Percentiles rank a stretch among this genome's conserved stretches.
These are phyloP conservation scores for Pleurotus platypus DNA, from an alignment of 768 basidiomycete species.

Conservation along the genomic window DNA sequence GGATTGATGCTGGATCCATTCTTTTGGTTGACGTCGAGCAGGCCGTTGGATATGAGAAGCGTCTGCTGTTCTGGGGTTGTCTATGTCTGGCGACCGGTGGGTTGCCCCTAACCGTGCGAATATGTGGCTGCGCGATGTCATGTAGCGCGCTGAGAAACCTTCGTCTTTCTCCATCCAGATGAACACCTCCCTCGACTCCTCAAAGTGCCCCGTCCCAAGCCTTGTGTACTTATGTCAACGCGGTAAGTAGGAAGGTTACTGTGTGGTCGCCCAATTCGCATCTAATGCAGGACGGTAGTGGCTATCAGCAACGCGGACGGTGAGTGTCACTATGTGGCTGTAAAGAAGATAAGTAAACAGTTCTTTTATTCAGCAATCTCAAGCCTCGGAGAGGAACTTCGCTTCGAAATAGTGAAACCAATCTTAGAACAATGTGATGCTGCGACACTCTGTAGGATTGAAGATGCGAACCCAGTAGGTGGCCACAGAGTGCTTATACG, in stretches of 20 bases:
- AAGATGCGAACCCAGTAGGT: conserved; percentile 68
- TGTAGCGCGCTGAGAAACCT: background rate
- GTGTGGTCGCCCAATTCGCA: background rate
- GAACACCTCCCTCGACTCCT: conserved; percentile 29
- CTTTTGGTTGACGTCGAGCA: conserved; percentile 1
- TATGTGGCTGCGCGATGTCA: background rate
- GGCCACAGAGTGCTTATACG: background rate
- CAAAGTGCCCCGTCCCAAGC: conserved; percentile 47
- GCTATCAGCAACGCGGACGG: conserved; percentile 4
- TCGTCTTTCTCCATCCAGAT: conserved; percentile 17
- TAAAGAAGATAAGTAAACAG: background rate
- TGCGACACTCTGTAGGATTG: conserved; percentile 66
- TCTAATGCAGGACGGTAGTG: background rate
- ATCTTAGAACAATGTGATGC: conserved; percentile 71
- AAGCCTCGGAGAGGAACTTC: conserved; percentile 60
- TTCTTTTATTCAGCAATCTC: conserved; percentile 45
- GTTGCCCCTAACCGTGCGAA: too few relatives aligned
- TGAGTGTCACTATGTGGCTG: conserved; percentile 5
- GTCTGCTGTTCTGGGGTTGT: background rate
- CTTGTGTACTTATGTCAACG: conserved; percentile 72
- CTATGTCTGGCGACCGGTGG: background rate
- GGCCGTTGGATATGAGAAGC: background rate
- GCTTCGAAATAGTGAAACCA: conserved; percentile 64
- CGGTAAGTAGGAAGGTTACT: conserved; percentile 37
- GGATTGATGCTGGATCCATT: background rate